These are phyloP conservation scores for Talaromyces ruber DNA, from an alignment of 495 filamentous ascomycete species.

Conservation along the genomic window DNA sequence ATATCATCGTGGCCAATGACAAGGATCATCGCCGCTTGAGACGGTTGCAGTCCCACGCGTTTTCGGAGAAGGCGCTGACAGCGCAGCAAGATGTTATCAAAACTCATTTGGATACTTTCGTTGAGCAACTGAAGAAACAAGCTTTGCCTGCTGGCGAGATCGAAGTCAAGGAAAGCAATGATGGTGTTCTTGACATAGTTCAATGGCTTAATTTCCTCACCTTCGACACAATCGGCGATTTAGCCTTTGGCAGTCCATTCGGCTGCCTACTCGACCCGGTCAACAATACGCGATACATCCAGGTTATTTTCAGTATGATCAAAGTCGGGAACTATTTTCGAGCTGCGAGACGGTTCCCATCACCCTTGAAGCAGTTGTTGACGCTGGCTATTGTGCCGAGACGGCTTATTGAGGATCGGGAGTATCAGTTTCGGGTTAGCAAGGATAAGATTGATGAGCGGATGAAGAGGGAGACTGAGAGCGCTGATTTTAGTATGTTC, in stretches of 20 bases:
- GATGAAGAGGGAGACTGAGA: slow-evolving; percentile 19
- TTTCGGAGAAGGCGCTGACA: slow-evolving; percentile 38
- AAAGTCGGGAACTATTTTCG: neutral
- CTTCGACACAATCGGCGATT: slow-evolving; percentile 14
- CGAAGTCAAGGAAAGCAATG: neutral
- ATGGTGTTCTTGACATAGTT: slow-evolving; percentile 4
- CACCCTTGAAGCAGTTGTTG: neutral
- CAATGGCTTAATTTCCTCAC: slow-evolving; percentile 15
- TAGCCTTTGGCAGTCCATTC: slow-evolving; percentile 10
- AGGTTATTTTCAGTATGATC: neutral
- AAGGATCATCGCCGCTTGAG: slow-evolving; percentile 32
- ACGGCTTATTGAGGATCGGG: neutral
- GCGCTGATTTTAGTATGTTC: slow-evolving; percentile 20
- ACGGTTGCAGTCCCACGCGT: slow-evolving; percentile 36
- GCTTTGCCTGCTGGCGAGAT: neutral
- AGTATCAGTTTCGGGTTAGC: slow-evolving; percentile 17
- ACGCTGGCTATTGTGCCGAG: neutral
- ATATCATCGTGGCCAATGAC: slow-evolving; percentile 26
- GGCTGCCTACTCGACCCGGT: slow-evolving; percentile 2
- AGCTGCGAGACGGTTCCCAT: neutral
- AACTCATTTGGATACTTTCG: slow-evolving; percentile 12
- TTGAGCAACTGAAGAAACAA: slow-evolving; percentile 24
- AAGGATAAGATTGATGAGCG: slow-evolving; percentile 32
- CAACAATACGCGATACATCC: neutral
- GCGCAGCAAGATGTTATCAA: slow-evolving; percentile 24